Base-by-base conservation (phyloP, 805 yeast species). In the Hanseniaspora taiwanica region DNA sequence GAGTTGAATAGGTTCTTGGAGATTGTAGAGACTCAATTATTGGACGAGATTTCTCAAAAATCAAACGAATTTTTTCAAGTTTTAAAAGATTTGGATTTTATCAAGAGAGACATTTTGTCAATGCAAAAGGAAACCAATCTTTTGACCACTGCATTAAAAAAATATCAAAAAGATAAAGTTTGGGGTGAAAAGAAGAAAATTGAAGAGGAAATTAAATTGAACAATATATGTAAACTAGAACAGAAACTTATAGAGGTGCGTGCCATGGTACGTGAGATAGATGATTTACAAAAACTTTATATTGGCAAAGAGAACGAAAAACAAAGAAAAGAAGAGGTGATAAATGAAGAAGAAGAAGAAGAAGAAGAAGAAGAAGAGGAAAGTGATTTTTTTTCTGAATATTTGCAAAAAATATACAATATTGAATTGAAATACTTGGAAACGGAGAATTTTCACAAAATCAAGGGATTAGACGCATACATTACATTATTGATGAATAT, bases 41-140 rank as follows among this genome's bases (percentile, higher is more conserved):
- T 87, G 16, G 68, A 73, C 31, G 95, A 86, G 57, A 85, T 91
- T 24, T 80, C 94, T 3, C 72, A 74, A 46, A 81, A 95, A 0
- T 83, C 96, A 0, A 75, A 76, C 40, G 77, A 87, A 6, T 89
- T 91, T 53, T 86, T 86, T 59, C 75, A 75, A 39, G 87, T 96
- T 0, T 63, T 93, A 40, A 83, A 78, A 40, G 94, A 85, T 46
- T 70, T 91, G 42, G 24, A 37, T 6, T 18, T 7, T 12, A 14
- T 33, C 4, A 37, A 13, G 19, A 21, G 27, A 29, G 76, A 77
- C 49, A 66, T 64, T 6, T 76, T 87, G 27, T 72, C 77, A 37
- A 53, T 58, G 2, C 72, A 71, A 45, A 73, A 87, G 2, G 59
- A 64, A 10, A 63, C 79, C 37, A 55, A 67, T 24, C 51, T 54